Conservation (phyloP, 2,329 filamentous ascomycete species). For the Fusarium euwallaceae region DNA sequence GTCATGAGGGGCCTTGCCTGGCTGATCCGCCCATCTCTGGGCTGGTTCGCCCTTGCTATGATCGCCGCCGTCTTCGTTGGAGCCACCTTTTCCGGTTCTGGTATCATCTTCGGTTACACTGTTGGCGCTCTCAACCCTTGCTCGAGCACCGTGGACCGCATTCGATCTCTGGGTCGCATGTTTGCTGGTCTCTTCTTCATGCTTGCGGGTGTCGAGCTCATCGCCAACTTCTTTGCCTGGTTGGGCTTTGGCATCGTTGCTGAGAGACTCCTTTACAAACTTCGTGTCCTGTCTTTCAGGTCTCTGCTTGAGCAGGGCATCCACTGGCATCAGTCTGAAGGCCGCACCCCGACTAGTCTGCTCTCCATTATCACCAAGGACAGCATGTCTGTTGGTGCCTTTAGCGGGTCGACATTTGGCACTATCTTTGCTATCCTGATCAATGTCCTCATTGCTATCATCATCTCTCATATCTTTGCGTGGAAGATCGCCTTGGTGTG, state of each 20-base stretch:
- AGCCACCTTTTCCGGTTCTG: slow-evolving; percentile 64
- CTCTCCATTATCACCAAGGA: slow-evolving; percentile 78
- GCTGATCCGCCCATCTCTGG: slow-evolving; percentile 55
- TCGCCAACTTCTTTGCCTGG: slow-evolving; percentile 69
- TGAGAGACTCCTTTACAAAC: slow-evolving; percentile 73
- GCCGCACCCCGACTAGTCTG: slow-evolving; percentile 71
- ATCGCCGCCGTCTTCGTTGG: slow-evolving; percentile 66
- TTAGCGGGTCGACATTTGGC: slow-evolving; percentile 78
- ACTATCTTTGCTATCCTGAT: slow-evolving; percentile 75
- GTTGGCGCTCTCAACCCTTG: slow-evolving; percentile 62
- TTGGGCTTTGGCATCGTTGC: slow-evolving; percentile 62
- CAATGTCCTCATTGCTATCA: slow-evolving; percentile 75
- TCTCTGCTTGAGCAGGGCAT: slow-evolving; percentile 75
- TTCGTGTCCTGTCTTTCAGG: slow-evolving; percentile 72
- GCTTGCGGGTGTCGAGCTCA: slow-evolving; percentile 60
- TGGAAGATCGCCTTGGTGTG: slow-evolving; percentile 83
- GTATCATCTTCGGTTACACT: slow-evolving; percentile 62
- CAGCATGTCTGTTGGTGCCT: slow-evolving; percentile 72
- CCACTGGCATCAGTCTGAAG: slow-evolving; percentile 75
- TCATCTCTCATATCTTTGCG: slow-evolving; percentile 76
- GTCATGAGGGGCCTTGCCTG: slow-evolving; percentile 54
- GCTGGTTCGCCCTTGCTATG: slow-evolving; percentile 56
- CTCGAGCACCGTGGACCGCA: slow-evolving; percentile 52
- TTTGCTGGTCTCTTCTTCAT: slow-evolving; percentile 69
- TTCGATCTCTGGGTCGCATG: slow-evolving; percentile 57